A percentile compares a stretch with the other conserved stretches of the same genome.
Evolutionary conservation across 163 green algal genomes (phyloP).

Genomic region (Chlamydomonas reinhardtii): DNA sequence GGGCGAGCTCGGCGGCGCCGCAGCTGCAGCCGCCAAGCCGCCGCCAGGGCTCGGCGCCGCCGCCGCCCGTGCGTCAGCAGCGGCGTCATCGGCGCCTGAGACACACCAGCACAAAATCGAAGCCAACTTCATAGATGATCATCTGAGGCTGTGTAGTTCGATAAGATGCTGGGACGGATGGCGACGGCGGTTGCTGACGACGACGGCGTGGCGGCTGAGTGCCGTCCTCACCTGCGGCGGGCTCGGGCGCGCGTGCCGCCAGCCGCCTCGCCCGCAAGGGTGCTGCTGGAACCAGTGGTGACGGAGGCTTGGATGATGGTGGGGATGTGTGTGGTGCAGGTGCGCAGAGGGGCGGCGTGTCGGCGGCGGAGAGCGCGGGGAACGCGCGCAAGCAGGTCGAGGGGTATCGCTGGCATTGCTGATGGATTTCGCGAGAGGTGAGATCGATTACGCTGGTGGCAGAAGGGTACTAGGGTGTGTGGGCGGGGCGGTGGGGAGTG

Average conservation of each 20-base stretch:
- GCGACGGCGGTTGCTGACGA: conserved; percentile 12
- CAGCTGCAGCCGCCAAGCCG: too few species aligned
- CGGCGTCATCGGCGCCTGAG: too few species aligned
- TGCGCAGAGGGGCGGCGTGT: neutral
- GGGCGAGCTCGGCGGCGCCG: too few species aligned
- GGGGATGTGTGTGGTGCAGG: too few species aligned
- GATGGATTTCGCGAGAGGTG: conserved; percentile 29
- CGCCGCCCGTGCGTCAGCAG: too few species aligned
- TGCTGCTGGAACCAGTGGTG: too few species aligned
- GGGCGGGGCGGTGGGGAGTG: too few species aligned
- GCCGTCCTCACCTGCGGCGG: neutral
- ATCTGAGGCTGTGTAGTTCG: conserved; percentile 29
- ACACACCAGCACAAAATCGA: neutral
- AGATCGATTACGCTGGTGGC: neutral
- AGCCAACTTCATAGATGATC: conserved; percentile 25
- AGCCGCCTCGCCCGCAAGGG: conserved; percentile 2
- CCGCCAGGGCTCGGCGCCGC: too few species aligned
- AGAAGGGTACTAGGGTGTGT: too few species aligned
- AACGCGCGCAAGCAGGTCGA: conserved; percentile 33
- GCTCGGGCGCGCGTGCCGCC: conserved; percentile 22
- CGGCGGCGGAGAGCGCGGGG: neutral
- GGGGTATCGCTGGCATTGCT: conserved; percentile 38
- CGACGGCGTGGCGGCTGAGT: neutral
- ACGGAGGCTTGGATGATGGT: too few species aligned
- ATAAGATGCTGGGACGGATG: conserved; percentile 30